Evolutionary conservation across 306 rosid genomes (phyloP), one percentile per base, ranked within the genome.

Genomic region (Prosopis cineraria): DNA sequence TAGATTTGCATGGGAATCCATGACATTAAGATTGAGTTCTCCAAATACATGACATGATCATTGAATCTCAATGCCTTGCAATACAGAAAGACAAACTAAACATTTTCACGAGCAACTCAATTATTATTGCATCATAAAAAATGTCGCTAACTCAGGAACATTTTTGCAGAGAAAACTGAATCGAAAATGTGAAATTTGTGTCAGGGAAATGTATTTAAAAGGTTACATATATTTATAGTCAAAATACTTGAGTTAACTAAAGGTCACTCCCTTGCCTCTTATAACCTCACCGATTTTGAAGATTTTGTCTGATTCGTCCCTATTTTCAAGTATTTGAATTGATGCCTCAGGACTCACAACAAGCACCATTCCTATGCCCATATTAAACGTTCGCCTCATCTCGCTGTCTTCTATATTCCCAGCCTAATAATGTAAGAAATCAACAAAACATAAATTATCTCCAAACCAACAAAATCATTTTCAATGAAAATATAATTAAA

Each of bases 311-410:
- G 74, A 53, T 69, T 75, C 84, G 30, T 70, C 70, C 34, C 25
- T 25, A 45, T 55, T 70, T 81, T 80, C 82, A 66, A 84, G 88
- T 75, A 88, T 73, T 82, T 80, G 76, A 16, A 27, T 9, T 10
- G 84, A 75, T 12, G 87, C 41, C 70, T 88, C 90, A 30, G 55
- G 70, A 70, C 82, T 88, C 80, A 86, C 94, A 24, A 90, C 89
- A n/a, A 90, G 82, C 60, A 90, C 90, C 94, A 90, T 90, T 77
- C 91, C 94, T 48, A 90, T 79, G 7, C 94, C 91, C 90, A 88
- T 90, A 85, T 88, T 90, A 60, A 90, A 88, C 0, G 91, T 90
- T 27, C 94, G 77, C 72, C 79, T 84, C 90, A 90, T 90, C 82
- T 90, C 88, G 30, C n/a, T 81, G 39, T 86, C 90, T 53, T 88